A percentile compares a stretch with the other conserved stretches of the same genome.
Evolutionary conservation across 2,329 filamentous ascomycete species (phyloP).

Genomic region (Alternaria conjuncta): DNA sequence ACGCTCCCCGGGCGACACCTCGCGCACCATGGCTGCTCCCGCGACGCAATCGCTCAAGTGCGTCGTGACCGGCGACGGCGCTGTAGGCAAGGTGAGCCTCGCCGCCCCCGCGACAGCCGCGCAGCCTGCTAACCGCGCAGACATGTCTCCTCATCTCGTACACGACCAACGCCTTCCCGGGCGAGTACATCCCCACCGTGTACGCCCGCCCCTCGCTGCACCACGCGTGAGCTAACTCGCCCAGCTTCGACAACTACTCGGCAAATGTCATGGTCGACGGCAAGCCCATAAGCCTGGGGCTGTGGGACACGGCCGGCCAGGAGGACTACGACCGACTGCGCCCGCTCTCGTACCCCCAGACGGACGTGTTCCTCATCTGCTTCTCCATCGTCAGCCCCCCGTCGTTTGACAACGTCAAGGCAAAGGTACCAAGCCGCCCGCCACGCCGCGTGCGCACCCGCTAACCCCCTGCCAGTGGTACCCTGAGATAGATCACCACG

Average conservation of each 20-base stretch:
- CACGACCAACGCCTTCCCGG: conserved; percentile 99
- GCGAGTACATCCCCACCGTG: conserved; percentile 99
- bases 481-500: conserved; percentile 96
- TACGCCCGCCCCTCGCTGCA: conserved; percentile 54
- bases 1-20: conserved; percentile 33
- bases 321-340: conserved; percentile 97
- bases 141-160: conserved; percentile 99
- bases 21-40: conserved; percentile 71
- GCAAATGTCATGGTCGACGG: conserved; percentile 99
- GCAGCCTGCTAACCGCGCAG: conserved; percentile 58
- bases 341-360: conserved; percentile 96
- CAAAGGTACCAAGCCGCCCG: conserved; percentile 71
- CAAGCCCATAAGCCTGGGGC: conserved; percentile 92
- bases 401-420: conserved; percentile 98
- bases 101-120: conserved; percentile 20
- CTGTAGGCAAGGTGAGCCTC: conserved; percentile 87
- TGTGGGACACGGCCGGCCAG: conserved; percentile 99
- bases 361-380: conserved; percentile 97
- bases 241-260: conserved; percentile 97
- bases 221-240: conserved; percentile 30
- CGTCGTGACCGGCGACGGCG: conserved; percentile 98
- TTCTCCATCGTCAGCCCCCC: conserved; percentile 98
- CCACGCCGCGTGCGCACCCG: background rate
- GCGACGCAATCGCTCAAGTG: conserved; percentile 95
- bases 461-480: conserved; percentile 72